A percentile compares a stretch with the other conserved stretches of the same genome.
These are phyloP conservation scores for Vicia villosa DNA, from an alignment of 306 rosid species.

Conservation along the genomic window DNA sequence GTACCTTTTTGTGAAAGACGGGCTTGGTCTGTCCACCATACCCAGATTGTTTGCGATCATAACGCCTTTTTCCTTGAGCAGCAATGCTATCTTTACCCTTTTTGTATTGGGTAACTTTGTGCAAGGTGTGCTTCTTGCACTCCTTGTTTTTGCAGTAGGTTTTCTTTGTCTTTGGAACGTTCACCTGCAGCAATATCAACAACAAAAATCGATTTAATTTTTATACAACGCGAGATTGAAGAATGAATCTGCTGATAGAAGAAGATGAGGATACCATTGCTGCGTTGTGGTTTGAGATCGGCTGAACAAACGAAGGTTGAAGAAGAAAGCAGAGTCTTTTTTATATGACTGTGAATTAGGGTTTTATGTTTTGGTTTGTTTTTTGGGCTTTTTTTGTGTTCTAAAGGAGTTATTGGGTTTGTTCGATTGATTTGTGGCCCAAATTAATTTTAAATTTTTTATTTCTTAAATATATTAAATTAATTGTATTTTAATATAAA, in stretches of 20 bases:
- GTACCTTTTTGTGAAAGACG: constrained; percentile 55
- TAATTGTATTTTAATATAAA: no score
- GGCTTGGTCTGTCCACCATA: constrained; percentile 61
- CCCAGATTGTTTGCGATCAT: constrained; percentile 58
- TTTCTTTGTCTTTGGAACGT: constrained; percentile 60
- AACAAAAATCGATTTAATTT: neutral
- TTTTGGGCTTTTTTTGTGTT: neutral
- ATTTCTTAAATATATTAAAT: no score
- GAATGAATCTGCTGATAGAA: neutral
- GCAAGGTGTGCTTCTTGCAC: constrained; percentile 57
- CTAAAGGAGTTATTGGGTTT: neutral
- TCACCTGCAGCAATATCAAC: constrained; percentile 35
- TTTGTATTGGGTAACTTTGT: constrained; percentile 59
- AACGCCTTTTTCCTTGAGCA: constrained; percentile 57
- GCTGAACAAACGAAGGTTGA: neutral
- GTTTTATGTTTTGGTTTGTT: neutral
- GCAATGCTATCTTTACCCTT: constrained; percentile 56
- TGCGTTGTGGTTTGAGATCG: neutral
- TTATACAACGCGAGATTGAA: neutral
- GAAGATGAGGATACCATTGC: neutral
- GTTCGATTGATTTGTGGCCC: neutral
- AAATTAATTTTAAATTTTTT: no score
- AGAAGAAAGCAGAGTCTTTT: neutral
- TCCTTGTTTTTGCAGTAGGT: constrained; percentile 58
- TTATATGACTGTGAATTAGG: neutral